These are phyloP conservation scores for Cordyceps pruinosa DNA, from an alignment of 2,329 filamentous ascomycete genomes.

Conservation along the genomic window DNA sequence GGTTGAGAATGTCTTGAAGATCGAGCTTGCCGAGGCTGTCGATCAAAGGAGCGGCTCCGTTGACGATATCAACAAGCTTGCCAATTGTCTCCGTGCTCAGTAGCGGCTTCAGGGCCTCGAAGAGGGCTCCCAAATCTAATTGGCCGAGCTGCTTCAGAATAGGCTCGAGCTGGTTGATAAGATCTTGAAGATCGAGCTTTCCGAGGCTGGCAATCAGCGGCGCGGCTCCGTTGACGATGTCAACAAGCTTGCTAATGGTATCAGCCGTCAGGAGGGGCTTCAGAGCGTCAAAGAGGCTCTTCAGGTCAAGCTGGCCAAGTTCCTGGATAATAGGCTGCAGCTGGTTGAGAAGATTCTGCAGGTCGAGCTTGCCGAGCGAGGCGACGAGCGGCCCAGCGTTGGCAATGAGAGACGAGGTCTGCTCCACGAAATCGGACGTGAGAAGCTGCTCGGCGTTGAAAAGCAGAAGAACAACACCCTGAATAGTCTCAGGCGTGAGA, in stretches of 20 bases:
- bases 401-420: too few relatives aligned
- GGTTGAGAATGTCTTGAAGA: constrained; percentile 17
- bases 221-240: not conserved
- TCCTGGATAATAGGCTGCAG: constrained; percentile 23
- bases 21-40: constrained; percentile 12
- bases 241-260: constrained; percentile 3
- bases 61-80: not conserved
- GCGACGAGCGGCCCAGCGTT: constrained; percentile 8
- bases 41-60: constrained; percentile 4
- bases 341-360: constrained; percentile 20
- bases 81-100: constrained; percentile 12
- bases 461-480: not conserved
- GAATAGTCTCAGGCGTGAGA: constrained; percentile 10
- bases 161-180: constrained; percentile 23
- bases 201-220: constrained; percentile 6
- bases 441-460: too few relatives aligned
- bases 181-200: too few relatives aligned
- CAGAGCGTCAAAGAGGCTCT: constrained; percentile 15
- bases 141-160: constrained; percentile 19
- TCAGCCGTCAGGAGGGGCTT: constrained; percentile 12
- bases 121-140: constrained; percentile 16
- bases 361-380: too few relatives aligned
- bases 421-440: too few relatives aligned
- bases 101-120: constrained; percentile 14
- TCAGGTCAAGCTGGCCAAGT: constrained; percentile 14